Conservation (phyloP, 805 yeast genomes). For the Nakazawaea ambrosiae region DNA sequence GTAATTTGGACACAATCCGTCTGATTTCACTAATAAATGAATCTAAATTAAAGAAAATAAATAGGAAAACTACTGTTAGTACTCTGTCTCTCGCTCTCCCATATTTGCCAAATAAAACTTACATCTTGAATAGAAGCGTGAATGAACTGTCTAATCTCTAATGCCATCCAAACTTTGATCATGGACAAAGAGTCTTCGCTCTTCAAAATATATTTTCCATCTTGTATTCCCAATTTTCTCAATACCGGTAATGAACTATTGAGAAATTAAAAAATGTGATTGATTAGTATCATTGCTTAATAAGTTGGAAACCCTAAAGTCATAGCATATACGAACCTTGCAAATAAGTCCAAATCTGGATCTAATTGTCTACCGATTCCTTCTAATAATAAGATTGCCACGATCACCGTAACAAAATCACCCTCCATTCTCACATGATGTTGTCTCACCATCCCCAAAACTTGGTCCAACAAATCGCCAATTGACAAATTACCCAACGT, state of each 20-base stretch:
- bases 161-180: slow-evolving; percentile 86
- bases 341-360: slow-evolving; percentile 89
- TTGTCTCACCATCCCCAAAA: slow-evolving; percentile 81
- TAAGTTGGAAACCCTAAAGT: slow-evolving; percentile 27
- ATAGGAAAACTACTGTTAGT: slow-evolving; percentile 11
- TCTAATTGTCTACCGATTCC: slow-evolving; percentile 95
- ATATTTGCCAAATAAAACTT: slow-evolving; percentile 31
- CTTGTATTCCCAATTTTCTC: slow-evolving; percentile 72
- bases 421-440: slow-evolving; percentile 99
- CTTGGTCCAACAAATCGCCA: slow-evolving; percentile 83
- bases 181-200: slow-evolving; percentile 63
- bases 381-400: slow-evolving; percentile 83
- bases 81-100: too few relatives aligned
- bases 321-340: slow-evolving; percentile 75
- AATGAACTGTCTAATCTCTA: slow-evolving; percentile 84
- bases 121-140: slow-evolving; percentile 77
- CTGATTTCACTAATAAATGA: slow-evolving; percentile 51
- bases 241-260: slow-evolving; percentile 74
- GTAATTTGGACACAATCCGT: slow-evolving; percentile 59
- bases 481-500: slow-evolving; percentile 87
- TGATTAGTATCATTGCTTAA: neutral
- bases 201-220: slow-evolving; percentile 50
- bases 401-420: slow-evolving; percentile 91
- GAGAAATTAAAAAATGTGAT: slow-evolving; percentile 5
- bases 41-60: slow-evolving; percentile 22